Base-by-base conservation (phyloP, 164 flowering plant species). In the Nelumbo lutea region DNA sequence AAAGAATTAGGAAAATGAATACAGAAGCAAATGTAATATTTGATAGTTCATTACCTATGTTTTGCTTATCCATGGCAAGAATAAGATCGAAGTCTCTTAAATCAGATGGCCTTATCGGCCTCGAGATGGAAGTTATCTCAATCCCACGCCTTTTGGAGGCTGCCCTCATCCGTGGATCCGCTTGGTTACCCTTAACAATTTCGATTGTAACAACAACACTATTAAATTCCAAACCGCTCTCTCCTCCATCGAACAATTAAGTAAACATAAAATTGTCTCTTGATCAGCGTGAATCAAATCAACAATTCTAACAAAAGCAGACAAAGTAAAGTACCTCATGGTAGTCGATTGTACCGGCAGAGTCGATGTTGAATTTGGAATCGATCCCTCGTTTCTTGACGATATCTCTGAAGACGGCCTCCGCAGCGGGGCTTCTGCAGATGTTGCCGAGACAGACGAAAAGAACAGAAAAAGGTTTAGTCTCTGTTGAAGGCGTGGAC, bases 381-480 rank as follows among this genome's bases (percentile, higher is more conserved):
- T 78, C 84, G 45, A 93, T 59, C 27, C 83, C 92, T 69, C 82
- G 82, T 56, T 84, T 80, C 57, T 74, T 85, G 68, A 93, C 98
- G 50, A 93, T 70, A 63, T 88, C 85, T 42, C 78, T 88, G 76
- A 96, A 96, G 42, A 96, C 98, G 46, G 90, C 99, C 71, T 96
- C 99, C 1, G 97, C 99, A 42, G 97, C 96, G 41, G 99, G 99
- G 78, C 98, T 89, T 69, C 99, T 79, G 67, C 97, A 96, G 64
- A 96, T 96, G 78, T 96, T 96, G 15, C 99, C 99, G n/a, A 93
- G 84, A 78, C 99, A 96, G 44, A 96, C 99, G 47, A 96, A 93
- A 53, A 93, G 87, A 38, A 93, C 97, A 9, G 99, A 85, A 76
- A 83, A 90, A 43, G 89, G 96, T 47, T 85, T 89, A 27, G 84